phyloP scores from a whole-genome alignment of 176 grass and related monocot genomes.

The Triticum aestivum region IWGSC_CS_RefSeq_v2.1 NC_057808.1:541820877-541821376 shows the following conservation, averaged over 20 bases:
- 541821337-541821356: background rate
- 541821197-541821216: slow-evolving; percentile 25
- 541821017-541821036: background rate
- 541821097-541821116: slow-evolving; percentile 13
- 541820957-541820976: slow-evolving; percentile 19
- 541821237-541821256: slow-evolving; percentile 31
- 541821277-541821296: slow-evolving; percentile 11
- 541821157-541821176: background rate
- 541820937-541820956: slow-evolving; percentile 9
- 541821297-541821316: slow-evolving; percentile 13
- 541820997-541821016: background rate
- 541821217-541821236: slow-evolving; percentile 8
- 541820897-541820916: slow-evolving; percentile 37
- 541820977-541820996: slow-evolving; percentile 13
- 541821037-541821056: slow-evolving; percentile 19
- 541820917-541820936: slow-evolving; percentile 26
- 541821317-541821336: slow-evolving; percentile 18
- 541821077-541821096: slow-evolving; percentile 17
- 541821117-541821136: slow-evolving; percentile 1
- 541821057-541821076: slow-evolving; percentile 4
- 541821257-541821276: slow-evolving; percentile 14
- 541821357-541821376: background rate
- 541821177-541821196: slow-evolving; percentile 11
- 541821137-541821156: slow-evolving; percentile 20
- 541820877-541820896: slow-evolving; percentile 11